Percentiles rank a stretch among this genome's conserved stretches.
phyloP scores from a whole-genome alignment of 257 asterid genomes.

The Coffea eugenioides region DNA sequence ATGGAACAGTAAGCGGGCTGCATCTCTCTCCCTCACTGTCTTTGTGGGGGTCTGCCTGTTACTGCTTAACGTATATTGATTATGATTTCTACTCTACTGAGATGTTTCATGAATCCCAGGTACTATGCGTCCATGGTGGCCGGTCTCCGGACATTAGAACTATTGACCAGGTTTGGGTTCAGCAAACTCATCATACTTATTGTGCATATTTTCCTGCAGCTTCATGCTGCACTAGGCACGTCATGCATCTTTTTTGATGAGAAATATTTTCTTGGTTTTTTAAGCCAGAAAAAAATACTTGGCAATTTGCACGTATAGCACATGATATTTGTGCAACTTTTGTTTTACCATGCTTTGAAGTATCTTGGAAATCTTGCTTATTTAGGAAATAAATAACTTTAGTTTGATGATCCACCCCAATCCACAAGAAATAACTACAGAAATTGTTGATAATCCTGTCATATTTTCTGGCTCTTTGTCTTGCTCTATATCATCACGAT shows the following conservation, averaged over 20 bases:
- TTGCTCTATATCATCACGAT: neutral
- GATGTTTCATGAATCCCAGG: slow-evolving; percentile 46
- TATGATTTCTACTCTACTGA: neutral
- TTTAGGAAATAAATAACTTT: neutral
- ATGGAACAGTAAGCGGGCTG: slow-evolving; percentile 68
- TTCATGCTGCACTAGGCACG: neutral
- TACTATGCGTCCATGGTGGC: slow-evolving; percentile 97
- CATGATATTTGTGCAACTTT: neutral
- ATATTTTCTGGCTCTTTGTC: neutral
- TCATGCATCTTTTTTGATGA: neutral
- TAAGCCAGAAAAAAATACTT: neutral
- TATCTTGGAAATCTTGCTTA: slow-evolving; percentile 5
- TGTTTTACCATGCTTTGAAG: neutral
- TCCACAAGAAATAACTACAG: neutral
- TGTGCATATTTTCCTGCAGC: neutral
- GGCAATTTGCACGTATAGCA: neutral
- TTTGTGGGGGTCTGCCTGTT: neutral
- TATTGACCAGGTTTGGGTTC: slow-evolving; percentile 70
- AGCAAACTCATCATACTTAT: neutral
- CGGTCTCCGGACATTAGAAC: slow-evolving; percentile 97
- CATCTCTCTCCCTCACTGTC: neutral
- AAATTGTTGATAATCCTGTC: neutral
- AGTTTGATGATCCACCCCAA: neutral
- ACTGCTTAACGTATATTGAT: neutral
- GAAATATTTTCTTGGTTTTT: neutral